Evolutionary conservation across 202 grass and related monocot species (phyloP).

Genomic region (Elaeis oleifera): DNA sequence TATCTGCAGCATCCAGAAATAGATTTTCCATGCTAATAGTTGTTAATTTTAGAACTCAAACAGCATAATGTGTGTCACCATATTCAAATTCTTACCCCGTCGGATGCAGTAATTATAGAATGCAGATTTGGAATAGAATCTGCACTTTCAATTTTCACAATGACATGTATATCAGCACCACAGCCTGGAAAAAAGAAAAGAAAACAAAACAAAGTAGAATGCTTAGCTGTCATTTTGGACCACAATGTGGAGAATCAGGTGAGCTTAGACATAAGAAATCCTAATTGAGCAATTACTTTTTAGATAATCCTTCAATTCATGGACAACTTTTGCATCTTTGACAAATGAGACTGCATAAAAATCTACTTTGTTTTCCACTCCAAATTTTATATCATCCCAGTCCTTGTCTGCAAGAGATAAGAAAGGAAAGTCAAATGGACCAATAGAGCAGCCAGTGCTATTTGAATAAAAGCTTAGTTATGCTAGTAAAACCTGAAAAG

Average conservation of each 20-base stretch:
- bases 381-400: conserved; percentile 99
- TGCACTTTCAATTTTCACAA: conserved; percentile 95
- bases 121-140: conserved; percentile 92
- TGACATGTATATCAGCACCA: conserved; percentile 84
- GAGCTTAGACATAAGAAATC: too few relatives aligned
- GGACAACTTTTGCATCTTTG: conserved; percentile 97
- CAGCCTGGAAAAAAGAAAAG: conserved; percentile 40
- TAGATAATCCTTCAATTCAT: conserved; percentile 94
- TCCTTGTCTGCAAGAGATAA: conserved; percentile 71
- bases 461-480: too few relatives aligned
- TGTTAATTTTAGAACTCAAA: too few relatives aligned
- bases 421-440: conserved; percentile 5
- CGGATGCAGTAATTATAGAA: conserved; percentile 94
- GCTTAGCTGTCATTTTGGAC: too few relatives aligned
- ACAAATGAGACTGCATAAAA: conserved; percentile 99
- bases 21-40: too few relatives aligned
- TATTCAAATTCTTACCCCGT: conserved; percentile 55
- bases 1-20: too few relatives aligned
- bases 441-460: too few relatives aligned
- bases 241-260: too few relatives aligned
- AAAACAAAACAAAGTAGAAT: not conserved
- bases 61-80: not conserved
- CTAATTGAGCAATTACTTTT: conserved; percentile 45
- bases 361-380: conserved; percentile 95
- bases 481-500: not conserved